phyloP scores from a whole-genome alignment of 1,139 yeast genomes.

The Suhomyces bokatorum region DNA sequence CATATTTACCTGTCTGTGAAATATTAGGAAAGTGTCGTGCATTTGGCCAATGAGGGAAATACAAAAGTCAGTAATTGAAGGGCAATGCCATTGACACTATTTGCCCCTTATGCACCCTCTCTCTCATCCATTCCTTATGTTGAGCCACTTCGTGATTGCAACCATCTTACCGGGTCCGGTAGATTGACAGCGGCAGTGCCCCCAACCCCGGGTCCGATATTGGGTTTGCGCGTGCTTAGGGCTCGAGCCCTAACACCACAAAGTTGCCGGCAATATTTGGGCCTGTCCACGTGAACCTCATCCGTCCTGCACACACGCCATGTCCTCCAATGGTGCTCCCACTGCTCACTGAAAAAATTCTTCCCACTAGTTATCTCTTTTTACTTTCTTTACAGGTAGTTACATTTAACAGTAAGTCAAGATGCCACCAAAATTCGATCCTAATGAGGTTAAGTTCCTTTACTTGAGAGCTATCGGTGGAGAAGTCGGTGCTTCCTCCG shows the following conservation, averaged over 20 bases:
- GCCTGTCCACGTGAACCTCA: background rate
- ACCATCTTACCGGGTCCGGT: no score
- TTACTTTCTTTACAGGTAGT: constrained; percentile 10
- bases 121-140: no score
- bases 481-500: constrained; percentile 99
- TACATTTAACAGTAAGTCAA: constrained; percentile 21
- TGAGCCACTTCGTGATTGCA: no score
- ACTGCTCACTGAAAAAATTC: constrained; percentile 10
- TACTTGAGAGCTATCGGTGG: constrained; percentile 99
- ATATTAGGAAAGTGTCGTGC: no score
- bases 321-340: background rate
- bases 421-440: constrained; percentile 98
- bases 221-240: constrained; percentile 5
- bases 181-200: no score
- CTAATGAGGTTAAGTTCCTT: constrained; percentile 96
- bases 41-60: no score
- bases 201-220: no score
- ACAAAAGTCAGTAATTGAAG: no score
- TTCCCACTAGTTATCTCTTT: constrained; percentile 6
- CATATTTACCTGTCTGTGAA: no score
- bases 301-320: constrained; percentile 2
- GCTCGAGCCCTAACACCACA: constrained; percentile 7
- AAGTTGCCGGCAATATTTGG: no score
- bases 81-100: no score
- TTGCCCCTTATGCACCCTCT: no score